These are phyloP conservation scores for Termitomyces sp. DNA, from an alignment of 1,284 basidiomycete species.

Conservation along the genomic window DNA sequence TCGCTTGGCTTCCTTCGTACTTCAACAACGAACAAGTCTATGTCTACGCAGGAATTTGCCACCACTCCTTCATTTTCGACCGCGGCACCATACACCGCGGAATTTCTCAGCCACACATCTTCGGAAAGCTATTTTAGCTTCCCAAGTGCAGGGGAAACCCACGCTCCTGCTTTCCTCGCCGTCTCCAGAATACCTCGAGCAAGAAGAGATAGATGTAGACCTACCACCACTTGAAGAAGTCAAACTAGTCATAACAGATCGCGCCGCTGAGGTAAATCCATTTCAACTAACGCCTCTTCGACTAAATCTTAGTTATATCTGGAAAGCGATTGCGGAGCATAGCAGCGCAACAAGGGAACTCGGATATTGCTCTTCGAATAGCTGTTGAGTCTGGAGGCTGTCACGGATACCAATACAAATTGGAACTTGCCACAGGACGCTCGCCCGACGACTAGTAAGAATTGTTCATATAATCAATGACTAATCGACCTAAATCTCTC, in stretches of 20 bases:
- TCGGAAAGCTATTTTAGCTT: slow-evolving; percentile 27
- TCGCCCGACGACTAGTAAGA: slow-evolving; percentile 78
- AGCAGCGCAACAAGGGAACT: slow-evolving; percentile 50
- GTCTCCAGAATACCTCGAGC: slow-evolving; percentile 42
- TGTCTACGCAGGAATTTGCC: slow-evolving; percentile 1
- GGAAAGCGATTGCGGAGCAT: slow-evolving; percentile 65
- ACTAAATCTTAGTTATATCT: neutral
- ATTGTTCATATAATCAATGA: slow-evolving; percentile 1
- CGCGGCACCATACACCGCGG: neutral
- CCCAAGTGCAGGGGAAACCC: slow-evolving; percentile 33
- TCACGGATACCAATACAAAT: slow-evolving; percentile 91
- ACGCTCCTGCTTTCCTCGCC: slow-evolving; percentile 41
- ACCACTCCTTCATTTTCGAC: neutral
- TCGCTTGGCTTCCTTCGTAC: slow-evolving; percentile 13
- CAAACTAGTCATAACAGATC: slow-evolving; percentile 54
- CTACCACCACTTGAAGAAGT: slow-evolving; percentile 41
- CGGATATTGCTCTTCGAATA: slow-evolving; percentile 65
- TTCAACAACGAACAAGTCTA: slow-evolving; percentile 8
- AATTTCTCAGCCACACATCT: slow-evolving; percentile 22
- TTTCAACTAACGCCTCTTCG: neutral
- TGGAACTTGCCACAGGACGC: slow-evolving; percentile 63
- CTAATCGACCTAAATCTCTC: slow-evolving; percentile 1
- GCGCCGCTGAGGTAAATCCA: slow-evolving; percentile 60
- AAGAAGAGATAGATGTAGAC: slow-evolving; percentile 54
- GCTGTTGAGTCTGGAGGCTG: slow-evolving; percentile 87